Base-by-base conservation (phyloP, 306 rosid genomes). In the Glycyrrhiza uralensis region DNA sequence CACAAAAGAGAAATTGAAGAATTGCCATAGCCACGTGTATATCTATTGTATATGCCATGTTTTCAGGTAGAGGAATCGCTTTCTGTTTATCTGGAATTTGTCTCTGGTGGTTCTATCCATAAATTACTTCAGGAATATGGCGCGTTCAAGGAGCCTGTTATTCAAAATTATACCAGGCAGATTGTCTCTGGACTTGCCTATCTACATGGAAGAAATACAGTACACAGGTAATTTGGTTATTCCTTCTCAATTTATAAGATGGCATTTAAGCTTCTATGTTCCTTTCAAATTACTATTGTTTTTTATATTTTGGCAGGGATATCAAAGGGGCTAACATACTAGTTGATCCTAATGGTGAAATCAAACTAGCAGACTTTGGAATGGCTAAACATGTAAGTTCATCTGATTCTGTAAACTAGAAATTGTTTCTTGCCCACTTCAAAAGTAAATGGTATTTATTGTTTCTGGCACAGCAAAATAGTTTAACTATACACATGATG, bases 281-380 rank as follows among this genome's bases (percentile, higher is more conserved):
- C 41, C 60, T 47, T 68, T 52, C 55, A 72, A 39, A 35, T 76
- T 66, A 22, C 64, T 29, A n/a, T 50, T 4, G 0, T 47, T 4
- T 24, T 41, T 71, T 84, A n/a, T 51, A 33, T 63, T 70, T 38
- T 85, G 81, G 80, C 92, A 95, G 99, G 93, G 99, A 95, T 78
- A 95, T 95, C 55, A 95, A 95, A 80, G 99, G 99, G 76, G 99
- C 99, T 29, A 95, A 95, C 86, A 95, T 95, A 78, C 83, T 95
- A 72, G 99, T 95, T 30, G 97, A 83, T 80, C 97, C 99, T 55
- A 91, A 88, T 66, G 99, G 99, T 41, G 96, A 86, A 76, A 79
- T 95, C 83, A 95, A 95, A 91, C 80, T 95, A 88, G 99, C 94
- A 12, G 99, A 95, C 81, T 95, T 95, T 55, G 99, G 99, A 83